These are phyloP conservation scores for Blumeriella jaapii DNA, from an alignment of 2,329 filamentous ascomycete species.

Conservation along the genomic window DNA sequence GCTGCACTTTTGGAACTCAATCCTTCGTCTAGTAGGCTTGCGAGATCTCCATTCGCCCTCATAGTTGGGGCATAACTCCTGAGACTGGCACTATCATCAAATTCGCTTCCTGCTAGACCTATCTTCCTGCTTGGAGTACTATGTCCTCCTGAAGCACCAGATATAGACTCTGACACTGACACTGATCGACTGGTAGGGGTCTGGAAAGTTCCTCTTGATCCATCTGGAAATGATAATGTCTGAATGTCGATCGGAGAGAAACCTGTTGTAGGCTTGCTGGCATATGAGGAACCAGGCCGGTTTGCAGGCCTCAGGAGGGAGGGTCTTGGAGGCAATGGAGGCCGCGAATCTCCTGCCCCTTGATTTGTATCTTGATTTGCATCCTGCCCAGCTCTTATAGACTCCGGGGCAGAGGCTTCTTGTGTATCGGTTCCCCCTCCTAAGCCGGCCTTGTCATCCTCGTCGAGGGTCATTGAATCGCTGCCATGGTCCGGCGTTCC, in stretches of 20 bases:
- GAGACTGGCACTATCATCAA: conserved; percentile 38
- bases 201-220: conserved; percentile 51
- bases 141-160: conserved; percentile 16
- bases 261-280: conserved; percentile 66
- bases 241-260: conserved; percentile 73
- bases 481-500: conserved; percentile 17
- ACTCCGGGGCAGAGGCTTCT: not conserved
- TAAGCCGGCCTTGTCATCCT: conserved; percentile 12
- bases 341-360: conserved; percentile 29
- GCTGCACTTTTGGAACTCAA: conserved; percentile 54
- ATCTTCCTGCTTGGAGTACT: conserved; percentile 21
- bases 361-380: conserved; percentile 5
- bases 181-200: conserved; percentile 28
- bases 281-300: conserved; percentile 30
- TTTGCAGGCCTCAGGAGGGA: conserved; percentile 22
- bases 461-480: conserved; percentile 17
- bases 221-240: conserved; percentile 62
- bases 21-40: conserved; percentile 69
- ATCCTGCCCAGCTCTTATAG: conserved; percentile 1
- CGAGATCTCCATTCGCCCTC: conserved; percentile 56
- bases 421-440: conserved; percentile 1
- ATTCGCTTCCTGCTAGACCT: conserved; percentile 34
- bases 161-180: conserved; percentile 22
- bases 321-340: conserved; percentile 36
- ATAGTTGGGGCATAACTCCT: conserved; percentile 36